Percentiles rank a stretch among this genome's conserved stretches.
Conservation (phyloP, 169 alveolate genomes). For the Ichthyophthirius multifiliis region DNA sequence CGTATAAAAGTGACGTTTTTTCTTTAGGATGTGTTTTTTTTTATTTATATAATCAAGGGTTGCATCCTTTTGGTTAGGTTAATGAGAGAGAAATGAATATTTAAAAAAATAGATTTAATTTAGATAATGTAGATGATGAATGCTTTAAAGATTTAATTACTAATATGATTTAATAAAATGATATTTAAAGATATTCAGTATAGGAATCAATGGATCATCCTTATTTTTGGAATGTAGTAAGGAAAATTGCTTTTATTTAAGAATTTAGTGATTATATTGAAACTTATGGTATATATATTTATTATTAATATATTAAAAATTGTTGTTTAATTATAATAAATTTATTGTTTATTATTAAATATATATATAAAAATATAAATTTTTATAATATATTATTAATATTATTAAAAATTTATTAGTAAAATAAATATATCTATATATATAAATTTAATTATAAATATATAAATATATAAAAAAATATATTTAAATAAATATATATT, state of each 20-base stretch:
- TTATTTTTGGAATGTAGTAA: conserved; percentile 38
- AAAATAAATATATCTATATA: no score
- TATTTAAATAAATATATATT: neutral
- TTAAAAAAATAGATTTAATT: neutral
- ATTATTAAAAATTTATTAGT: no score
- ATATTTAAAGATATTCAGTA: conserved; percentile 21
- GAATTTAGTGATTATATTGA: conserved; percentile 46
- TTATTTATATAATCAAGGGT: conserved; percentile 28
- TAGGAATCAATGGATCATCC: conserved; percentile 19
- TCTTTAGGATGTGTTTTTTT: conserved; percentile 49
- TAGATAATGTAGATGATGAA: neutral
- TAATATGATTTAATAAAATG: conserved; percentile 30
- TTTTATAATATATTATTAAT: no score
- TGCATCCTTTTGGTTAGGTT: conserved; percentile 48
- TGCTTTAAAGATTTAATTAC: conserved; percentile 22
- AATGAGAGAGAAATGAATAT: conserved; percentile 42
- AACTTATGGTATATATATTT: neutral
- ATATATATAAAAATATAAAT: no score
- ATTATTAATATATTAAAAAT: no score
- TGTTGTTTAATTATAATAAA: no score
- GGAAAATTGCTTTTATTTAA: conserved; percentile 28
- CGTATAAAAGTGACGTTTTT: conserved; percentile 41
- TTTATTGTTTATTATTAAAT: no score
- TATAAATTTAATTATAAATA: neutral
- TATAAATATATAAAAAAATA: neutral